Base-by-base conservation (phyloP, 2,329 filamentous ascomycete species). In the Aspergillus quadrilineatus region DNA sequence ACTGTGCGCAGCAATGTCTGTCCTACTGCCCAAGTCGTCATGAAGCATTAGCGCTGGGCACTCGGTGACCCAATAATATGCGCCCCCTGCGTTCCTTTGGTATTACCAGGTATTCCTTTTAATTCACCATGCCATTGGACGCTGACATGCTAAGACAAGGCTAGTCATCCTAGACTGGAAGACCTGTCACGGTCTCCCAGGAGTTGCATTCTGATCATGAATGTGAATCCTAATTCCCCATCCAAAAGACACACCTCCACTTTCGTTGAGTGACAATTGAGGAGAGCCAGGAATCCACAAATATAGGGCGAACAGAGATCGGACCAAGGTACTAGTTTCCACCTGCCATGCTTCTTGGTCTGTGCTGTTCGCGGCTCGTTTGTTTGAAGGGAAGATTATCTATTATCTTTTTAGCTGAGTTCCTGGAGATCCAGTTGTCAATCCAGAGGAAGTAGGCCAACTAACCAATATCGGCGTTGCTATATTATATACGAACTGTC, bases 151-250 rank as follows among this genome's bases (percentile, higher is more conserved):
- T 45, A 37, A 52, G 39, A 39, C 50, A n/a, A 29, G 41, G 39
- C 50, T 37, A 45, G 41, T 30, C 17, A 52, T 52, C 50, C 42
- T 41, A 17, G 47, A 14, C 39, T 22, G 39, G 14, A 49, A 49
- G 39, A 43, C 30, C 17, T 45, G 41, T 37, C 50, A 52, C 32
- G 30, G 29, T 36, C 30, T 42, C 28, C 39, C 14, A 43, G 28
- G 32, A 45, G 42, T 45, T 17, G 17, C 36, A 52, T 52, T 42
- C 37, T 45, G 50, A 52, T 52, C 50, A 52, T 37, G 41, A 52
- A 52, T 22, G 50, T 52, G 41, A 45, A 45, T 52, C 50, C 45
- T 52, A 52, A 45, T 52, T 52, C 39, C 50, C 50, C 41, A 45
- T 17, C 6, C n/a, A 28, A 43, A 45, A 52, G n/a, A 39, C 14